Conservation (phyloP, 1,284 basidiomycete species). For the Marasmius fiardii region DNA sequence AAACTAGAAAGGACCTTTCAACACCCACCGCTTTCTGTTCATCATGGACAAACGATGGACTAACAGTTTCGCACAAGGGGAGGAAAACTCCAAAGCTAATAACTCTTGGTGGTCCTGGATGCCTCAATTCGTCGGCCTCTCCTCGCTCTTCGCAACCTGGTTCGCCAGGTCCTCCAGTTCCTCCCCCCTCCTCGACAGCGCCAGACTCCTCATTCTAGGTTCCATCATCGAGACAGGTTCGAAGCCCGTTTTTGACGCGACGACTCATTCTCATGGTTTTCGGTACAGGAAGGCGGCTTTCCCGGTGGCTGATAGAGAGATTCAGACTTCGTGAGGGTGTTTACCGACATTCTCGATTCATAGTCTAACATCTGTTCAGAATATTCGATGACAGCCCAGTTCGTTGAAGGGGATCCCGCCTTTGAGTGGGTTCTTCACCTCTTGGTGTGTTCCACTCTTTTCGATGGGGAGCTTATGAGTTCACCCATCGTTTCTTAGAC, state of each 20-base stretch:
- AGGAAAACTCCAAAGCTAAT: neutral
- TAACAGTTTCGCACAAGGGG: neutral
- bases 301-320: slow-evolving; percentile 39
- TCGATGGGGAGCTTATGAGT: neutral
- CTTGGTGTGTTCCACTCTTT: slow-evolving; percentile 29
- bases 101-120: slow-evolving; percentile 4
- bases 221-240: slow-evolving; percentile 35
- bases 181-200: slow-evolving; percentile 25
- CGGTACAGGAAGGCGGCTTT: slow-evolving; percentile 33
- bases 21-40: neutral
- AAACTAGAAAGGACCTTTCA: too few relatives aligned
- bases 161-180: slow-evolving; percentile 26
- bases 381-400: slow-evolving; percentile 43
- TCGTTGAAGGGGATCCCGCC: slow-evolving; percentile 43
- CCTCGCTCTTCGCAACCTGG: slow-evolving; percentile 27
- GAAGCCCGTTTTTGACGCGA: neutral
- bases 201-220: slow-evolving; percentile 38
- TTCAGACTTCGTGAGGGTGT: slow-evolving; percentile 36
- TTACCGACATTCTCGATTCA: slow-evolving; percentile 7
- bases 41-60: neutral
- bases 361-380: slow-evolving; percentile 23
- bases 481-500: slow-evolving; percentile 27
- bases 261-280: neutral
- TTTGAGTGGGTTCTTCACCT: slow-evolving; percentile 49
- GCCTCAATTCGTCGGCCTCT: slow-evolving; percentile 8